Percentiles rank a stretch among this genome's conserved stretches.
phyloP scores from a whole-genome alignment of 306 rosid genomes.

The Trifolium subterraneum region DNA sequence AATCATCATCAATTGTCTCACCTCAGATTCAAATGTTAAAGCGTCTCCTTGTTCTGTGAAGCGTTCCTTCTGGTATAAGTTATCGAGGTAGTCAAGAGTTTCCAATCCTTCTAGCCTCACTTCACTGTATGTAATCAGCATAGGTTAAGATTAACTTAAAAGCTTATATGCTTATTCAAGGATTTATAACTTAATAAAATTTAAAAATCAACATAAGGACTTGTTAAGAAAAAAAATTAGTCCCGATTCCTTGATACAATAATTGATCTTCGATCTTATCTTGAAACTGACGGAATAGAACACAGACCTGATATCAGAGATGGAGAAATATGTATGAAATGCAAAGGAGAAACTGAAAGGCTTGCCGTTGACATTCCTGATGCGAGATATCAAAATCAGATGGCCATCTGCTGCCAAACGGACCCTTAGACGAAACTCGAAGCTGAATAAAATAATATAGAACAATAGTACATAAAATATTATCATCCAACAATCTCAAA shows the following conservation, averaged over 20 bases:
- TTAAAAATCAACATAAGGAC: not conserved
- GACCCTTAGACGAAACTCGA: constrained; percentile 84
- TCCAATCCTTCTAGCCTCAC: constrained; percentile 95
- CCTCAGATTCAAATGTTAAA: constrained; percentile 96
- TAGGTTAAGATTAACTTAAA: constrained; percentile 22
- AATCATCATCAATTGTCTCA: constrained; percentile 32
- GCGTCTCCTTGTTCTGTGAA: constrained; percentile 95
- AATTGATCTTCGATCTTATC: too few species aligned
- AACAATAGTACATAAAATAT: constrained; percentile 8
- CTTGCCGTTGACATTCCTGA: constrained; percentile 78
- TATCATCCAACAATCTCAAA: constrained; percentile 7
- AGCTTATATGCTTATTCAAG: constrained; percentile 33
- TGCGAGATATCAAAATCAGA: constrained; percentile 70
- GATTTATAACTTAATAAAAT: not conserved
- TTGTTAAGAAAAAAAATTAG: not conserved
- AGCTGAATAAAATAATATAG: constrained; percentile 53
- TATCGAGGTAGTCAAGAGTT: constrained; percentile 86
- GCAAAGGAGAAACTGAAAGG: constrained; percentile 89
- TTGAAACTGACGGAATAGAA: not conserved
- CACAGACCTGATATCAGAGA: constrained; percentile 83
- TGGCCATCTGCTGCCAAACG: constrained; percentile 67
- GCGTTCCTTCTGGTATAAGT: constrained; percentile 65
- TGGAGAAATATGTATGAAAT: constrained; percentile 74
- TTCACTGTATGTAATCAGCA: constrained; percentile 63
- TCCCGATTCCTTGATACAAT: not conserved